Evolutionary conservation across 345 rosid genomes (phyloP).

Genomic region (Lenwebbia sp.): DNA sequence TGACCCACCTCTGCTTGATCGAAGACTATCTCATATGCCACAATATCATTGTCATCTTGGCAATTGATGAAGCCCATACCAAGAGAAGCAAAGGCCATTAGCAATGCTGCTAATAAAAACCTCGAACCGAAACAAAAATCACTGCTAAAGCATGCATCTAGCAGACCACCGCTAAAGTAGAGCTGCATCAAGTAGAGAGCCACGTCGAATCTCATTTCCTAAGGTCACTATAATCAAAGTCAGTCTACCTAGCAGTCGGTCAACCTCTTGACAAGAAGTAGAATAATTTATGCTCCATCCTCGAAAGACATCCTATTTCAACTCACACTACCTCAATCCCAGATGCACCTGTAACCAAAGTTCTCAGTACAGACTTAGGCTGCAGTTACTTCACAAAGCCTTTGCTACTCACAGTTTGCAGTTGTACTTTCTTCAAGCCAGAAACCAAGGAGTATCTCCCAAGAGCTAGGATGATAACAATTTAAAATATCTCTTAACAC

Average conservation of each 20-base stretch:
- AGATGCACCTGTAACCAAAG: neutral
- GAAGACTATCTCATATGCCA: neutral
- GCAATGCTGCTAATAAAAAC: neutral
- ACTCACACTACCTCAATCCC: neutral
- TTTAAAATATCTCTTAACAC: neutral
- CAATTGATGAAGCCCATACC: neutral
- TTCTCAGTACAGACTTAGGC: neutral
- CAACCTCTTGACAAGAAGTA: neutral
- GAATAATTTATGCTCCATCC: neutral
- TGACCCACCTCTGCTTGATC: neutral
- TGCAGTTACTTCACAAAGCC: neutral
- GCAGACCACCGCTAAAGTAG: neutral
- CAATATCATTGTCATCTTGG: neutral
- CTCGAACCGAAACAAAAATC: neutral
- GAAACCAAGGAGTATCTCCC: neutral
- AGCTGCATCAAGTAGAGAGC: neutral
- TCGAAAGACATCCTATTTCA: neutral
- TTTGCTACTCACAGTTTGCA: neutral
- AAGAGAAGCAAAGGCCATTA: neutral
- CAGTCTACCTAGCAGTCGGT: neutral
- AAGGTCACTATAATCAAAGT: neutral
- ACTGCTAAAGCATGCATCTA: neutral
- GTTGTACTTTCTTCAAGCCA: neutral
- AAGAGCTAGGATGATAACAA: neutral
- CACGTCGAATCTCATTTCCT: neutral